phyloP scores from a whole-genome alignment of 495 filamentous ascomycete species.

The Xanthoparmelia taractica region DNA sequence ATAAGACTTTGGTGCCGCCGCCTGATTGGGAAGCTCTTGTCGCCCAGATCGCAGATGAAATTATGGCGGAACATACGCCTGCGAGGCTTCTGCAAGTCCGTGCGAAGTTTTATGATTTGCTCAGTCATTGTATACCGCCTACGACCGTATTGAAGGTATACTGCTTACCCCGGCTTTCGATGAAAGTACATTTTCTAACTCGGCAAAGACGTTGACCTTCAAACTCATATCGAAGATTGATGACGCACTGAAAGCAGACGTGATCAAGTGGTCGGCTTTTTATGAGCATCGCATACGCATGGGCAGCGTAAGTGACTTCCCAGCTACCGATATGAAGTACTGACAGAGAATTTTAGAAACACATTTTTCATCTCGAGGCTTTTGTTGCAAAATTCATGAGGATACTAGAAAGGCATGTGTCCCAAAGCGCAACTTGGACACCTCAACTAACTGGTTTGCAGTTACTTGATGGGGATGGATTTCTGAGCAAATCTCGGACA shows the following conservation, averaged over 20 bases:
- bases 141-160: conserved; percentile 80
- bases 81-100: conserved; percentile 77
- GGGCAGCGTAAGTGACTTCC: conserved; percentile 51
- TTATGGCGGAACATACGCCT: conserved; percentile 84
- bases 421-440: not conserved
- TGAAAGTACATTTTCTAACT: not conserved
- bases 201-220: conserved; percentile 65
- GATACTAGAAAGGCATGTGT: conserved; percentile 66
- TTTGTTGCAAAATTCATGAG: conserved; percentile 99
- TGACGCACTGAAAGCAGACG: conserved; percentile 78
- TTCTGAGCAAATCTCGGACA: conserved; percentile 36
- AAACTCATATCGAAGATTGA: conserved; percentile 82
- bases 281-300: conserved; percentile 90
- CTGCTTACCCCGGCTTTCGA: not conserved
- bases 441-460: conserved; percentile 30
- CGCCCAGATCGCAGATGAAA: conserved; percentile 76
- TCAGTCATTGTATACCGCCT: conserved; percentile 93
- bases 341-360: conserved; percentile 48
- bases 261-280: conserved; percentile 93
- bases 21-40: conserved; percentile 96
- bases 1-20: conserved; percentile 80
- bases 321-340: not conserved
- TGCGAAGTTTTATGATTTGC: conserved; percentile 86
- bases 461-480: conserved; percentile 88
- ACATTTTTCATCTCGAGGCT: conserved; percentile 95